A percentile compares a stretch with the other conserved stretches of the same genome.
Conservation (phyloP, 352 stramenopile genomes). For the Phytophthora sojae region DNA sequence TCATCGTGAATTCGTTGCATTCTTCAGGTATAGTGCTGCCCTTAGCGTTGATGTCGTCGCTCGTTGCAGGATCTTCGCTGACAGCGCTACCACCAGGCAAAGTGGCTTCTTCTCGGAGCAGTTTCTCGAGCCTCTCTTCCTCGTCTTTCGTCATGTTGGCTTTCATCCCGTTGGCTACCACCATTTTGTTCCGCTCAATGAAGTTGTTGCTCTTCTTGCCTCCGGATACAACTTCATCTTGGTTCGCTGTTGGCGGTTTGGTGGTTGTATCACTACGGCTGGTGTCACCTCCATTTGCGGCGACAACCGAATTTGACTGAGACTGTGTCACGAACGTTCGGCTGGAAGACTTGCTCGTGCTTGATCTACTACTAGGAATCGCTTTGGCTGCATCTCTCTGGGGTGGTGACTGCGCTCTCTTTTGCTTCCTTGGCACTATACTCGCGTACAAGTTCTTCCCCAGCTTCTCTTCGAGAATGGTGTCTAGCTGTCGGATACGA, state of each 20-base stretch:
- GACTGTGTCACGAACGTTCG: constrained; percentile 37
- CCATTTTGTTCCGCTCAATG: constrained; percentile 62
- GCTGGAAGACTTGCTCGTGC: not conserved
- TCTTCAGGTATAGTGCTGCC: not conserved
- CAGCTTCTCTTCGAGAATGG: constrained; percentile 67
- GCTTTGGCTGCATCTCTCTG: constrained; percentile 18
- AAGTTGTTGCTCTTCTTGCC: constrained; percentile 44
- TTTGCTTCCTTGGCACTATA: constrained; percentile 34
- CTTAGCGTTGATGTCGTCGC: constrained; percentile 10
- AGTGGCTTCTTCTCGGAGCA: constrained; percentile 39
- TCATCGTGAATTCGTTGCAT: constrained; percentile 55
- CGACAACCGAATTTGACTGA: not conserved
- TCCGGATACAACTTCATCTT: constrained; percentile 1
- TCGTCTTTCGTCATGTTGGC: constrained; percentile 67
- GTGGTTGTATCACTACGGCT: constrained; percentile 14
- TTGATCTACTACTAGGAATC: not conserved
- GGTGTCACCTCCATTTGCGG: constrained; percentile 7
- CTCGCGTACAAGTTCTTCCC: constrained; percentile 65
- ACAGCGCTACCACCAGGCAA: not conserved
- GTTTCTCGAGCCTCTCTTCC: constrained; percentile 45
- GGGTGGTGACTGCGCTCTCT: constrained; percentile 9
- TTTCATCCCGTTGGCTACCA: constrained; percentile 60
- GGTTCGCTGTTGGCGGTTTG: constrained; percentile 2
- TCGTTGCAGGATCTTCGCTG: constrained; percentile 1
- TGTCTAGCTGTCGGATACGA: constrained; percentile 66